Evolutionary conservation across 1,284 basidiomycete genomes (phyloP).

Genomic region (Rhodotorula sp.): DNA sequence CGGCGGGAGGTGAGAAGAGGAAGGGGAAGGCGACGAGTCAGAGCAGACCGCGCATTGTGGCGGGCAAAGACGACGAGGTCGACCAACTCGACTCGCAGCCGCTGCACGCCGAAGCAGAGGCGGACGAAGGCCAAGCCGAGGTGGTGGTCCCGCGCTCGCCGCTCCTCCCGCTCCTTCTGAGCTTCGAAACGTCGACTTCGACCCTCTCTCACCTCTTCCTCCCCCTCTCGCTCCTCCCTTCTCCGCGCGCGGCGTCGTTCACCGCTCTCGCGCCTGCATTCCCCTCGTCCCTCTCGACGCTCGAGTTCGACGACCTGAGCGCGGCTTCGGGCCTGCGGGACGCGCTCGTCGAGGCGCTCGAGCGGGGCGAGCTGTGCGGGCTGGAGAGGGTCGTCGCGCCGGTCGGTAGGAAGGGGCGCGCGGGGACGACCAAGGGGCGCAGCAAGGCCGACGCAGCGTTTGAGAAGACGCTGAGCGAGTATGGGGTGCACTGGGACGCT

Average conservation of each 20-base stretch:
- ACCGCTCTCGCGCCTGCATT: neutral
- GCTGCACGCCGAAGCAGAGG: neutral
- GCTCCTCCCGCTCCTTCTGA: neutral
- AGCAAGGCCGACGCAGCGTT: no score
- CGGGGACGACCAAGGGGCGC: no score
- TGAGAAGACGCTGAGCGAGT: no score
- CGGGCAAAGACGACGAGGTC: neutral
- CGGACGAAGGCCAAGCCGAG: neutral
- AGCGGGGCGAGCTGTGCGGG: no score
- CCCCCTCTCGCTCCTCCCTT: constrained; percentile 2
- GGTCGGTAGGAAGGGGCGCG: no score
- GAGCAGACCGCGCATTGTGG: neutral
- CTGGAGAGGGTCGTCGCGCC: no score
- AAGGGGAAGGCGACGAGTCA: neutral
- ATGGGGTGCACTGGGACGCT: no score
- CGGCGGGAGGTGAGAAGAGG: neutral
- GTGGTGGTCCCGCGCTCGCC: neutral
- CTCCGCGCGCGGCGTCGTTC: constrained; percentile 1
- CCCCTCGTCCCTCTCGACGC: neutral
- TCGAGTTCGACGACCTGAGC: constrained; percentile 2
- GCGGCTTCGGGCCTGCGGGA: no score
- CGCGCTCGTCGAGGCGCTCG: no score
- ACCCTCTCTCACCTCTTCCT: neutral
- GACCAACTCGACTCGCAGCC: neutral
- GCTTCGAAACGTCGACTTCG: neutral